Conservation (phyloP, 192 early-diverging fungal genomes). For the Coemansia sp. region DNA sequence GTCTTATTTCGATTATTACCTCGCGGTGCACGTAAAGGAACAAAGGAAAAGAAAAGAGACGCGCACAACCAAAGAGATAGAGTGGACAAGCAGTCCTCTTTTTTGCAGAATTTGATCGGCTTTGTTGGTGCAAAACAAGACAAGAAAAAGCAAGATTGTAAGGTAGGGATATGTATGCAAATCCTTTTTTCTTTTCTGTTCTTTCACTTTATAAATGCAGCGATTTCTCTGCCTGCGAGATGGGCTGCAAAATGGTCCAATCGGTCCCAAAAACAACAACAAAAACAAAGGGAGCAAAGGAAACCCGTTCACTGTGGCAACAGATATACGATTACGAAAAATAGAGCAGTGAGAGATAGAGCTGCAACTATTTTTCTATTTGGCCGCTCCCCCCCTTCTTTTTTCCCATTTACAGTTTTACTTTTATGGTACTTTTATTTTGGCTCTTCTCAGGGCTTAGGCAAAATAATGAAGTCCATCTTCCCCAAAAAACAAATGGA, state of each 20-base stretch:
- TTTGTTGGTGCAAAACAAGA: not conserved
- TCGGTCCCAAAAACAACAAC: conserved; percentile 6
- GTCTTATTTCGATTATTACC: not conserved
- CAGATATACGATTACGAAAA: not conserved
- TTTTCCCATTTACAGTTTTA: not conserved
- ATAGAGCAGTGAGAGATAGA: not conserved
- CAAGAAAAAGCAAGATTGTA: not conserved
- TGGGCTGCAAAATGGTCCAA: not conserved
- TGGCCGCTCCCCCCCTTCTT: not conserved
- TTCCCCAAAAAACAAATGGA: conserved; percentile 1
- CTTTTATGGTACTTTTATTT: no score
- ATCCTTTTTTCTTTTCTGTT: not conserved
- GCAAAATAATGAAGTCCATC: not conserved
- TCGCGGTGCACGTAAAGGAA: no score
- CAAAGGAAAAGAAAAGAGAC: not conserved
- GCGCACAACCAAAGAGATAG: not conserved
- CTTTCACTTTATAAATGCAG: not conserved
- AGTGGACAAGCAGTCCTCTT: not conserved
- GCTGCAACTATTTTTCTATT: no score
- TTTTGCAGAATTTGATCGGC: not conserved
- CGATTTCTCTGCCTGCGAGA: not conserved
- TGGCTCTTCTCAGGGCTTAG: not conserved
- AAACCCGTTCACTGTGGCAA: not conserved
- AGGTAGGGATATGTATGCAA: conserved; percentile 7
- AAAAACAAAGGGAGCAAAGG: not conserved